Evolutionary conservation across 768 basidiomycete species (phyloP), one percentile per base, ranked within the genome.

Genomic region (Tylopilus cervinicoccineus): DNA sequence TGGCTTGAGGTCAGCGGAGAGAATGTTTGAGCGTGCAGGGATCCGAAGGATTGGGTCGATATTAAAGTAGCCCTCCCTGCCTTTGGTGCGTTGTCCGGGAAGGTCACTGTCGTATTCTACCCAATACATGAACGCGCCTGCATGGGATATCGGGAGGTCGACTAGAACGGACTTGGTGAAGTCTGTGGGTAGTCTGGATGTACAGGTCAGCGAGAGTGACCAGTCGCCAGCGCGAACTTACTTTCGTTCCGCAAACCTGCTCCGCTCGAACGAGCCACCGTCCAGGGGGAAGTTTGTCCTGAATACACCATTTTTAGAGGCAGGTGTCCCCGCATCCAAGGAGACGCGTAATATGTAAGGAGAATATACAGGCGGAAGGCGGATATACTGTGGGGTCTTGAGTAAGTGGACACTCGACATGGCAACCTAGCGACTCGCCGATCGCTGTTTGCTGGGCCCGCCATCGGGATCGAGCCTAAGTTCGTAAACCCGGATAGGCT

Each of bases 281-380:
- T 98, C 89, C 6, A 99, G 77, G 2, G 96, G 96, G 60, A 98
- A 97, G 66, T 98, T 97, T 49, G 93, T 95, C 72, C 86, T 92
- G 68, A 99, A 88, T 2, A 93, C 78, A 43, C 93, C 96, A 59
- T 94, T 90, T 60, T 82, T 84, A 8, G 90, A 81, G 10, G 92
- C 91, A 2, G 91, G 85, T 3, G 93, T 93, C 7, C 96, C 96
- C 1, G 95, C 89, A 39, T 94, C 88, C 42, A 98, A 76, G 17
- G 88, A 86, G 29, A 99, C 87, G 45, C 96, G 84, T 23, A 99
- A 72, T 41, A 98, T 79, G 64, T 98, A 99, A 1, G 94, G 94
- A 16, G 72, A 72, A 62, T 83, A 78, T 20, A 94, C 91, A 11
- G 96, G 93, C 9, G 96, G 96, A 16, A 99, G 82, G 33, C 96